Conservation (phyloP, 192 early-diverging fungal species). For the Gamsiella multidivaricata region DNA sequence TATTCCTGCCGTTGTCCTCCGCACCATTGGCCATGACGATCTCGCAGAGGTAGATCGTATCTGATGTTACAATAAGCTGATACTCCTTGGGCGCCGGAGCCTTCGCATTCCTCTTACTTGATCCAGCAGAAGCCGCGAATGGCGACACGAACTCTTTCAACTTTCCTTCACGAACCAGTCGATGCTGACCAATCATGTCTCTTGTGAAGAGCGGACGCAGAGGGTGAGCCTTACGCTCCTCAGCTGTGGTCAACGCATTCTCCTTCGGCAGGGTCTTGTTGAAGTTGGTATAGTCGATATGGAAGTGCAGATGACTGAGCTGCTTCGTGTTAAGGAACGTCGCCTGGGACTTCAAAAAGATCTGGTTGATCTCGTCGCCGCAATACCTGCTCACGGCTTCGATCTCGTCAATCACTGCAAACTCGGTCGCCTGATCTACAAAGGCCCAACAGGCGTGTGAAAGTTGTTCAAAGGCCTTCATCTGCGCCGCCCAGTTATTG, state of each 20-base stretch:
- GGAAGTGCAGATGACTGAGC: conserved; percentile 13
- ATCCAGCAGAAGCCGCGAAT: background rate
- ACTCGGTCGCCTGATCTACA: conserved; percentile 2
- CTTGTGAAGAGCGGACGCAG: conserved; percentile 13
- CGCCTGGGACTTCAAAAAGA: background rate
- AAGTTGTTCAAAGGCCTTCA: conserved; percentile 29
- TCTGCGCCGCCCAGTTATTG: conserved; percentile 25
- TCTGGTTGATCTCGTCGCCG: background rate
- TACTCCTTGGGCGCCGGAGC: conserved; percentile 21
- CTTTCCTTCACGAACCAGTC: conserved; percentile 10
- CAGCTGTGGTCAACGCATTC: conserved; percentile 35
- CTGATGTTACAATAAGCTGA: conserved; percentile 24
- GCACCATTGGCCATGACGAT: background rate
- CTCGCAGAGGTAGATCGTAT: conserved; percentile 39
- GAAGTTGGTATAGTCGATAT: conserved; percentile 34
- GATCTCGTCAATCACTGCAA: conserved; percentile 10
- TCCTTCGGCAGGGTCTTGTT: conserved; percentile 20
- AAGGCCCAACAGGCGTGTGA: conserved; percentile 15
- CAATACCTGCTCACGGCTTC: background rate
- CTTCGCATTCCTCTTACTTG: conserved; percentile 4
- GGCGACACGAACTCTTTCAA: conserved; percentile 20
- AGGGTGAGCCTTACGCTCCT: conserved; percentile 17
- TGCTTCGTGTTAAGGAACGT: conserved; percentile 4
- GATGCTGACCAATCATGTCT: background rate
- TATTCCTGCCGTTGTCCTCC: background rate